Base-by-base conservation (phyloP, 441 rosid species). In the Euphorbia corollata region DNA sequence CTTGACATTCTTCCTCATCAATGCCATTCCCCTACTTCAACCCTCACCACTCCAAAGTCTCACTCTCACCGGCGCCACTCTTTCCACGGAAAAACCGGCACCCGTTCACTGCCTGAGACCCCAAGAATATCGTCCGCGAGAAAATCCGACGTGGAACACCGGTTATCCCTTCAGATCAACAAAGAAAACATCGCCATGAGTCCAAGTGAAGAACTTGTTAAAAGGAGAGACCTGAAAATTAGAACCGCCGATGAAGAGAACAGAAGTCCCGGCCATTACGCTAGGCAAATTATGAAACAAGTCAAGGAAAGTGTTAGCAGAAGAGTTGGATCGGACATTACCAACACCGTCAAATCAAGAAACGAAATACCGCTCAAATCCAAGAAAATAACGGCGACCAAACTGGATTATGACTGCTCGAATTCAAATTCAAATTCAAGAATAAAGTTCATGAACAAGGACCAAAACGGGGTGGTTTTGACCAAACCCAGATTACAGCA, bases 1-100 rank as follows among this genome's bases (percentile, higher is more conserved):
- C 96, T 93, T 34, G 99, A 93, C 54, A 83, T 85, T 74, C 89
- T 87, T 54, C 96, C 99, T 0, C 91, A 86, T 16, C 64, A 73
- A 12, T 65, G 68, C 68, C 61, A 36, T 32, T 74, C 79, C 62
- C 73, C 79, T 19, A 61, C 53, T 45, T 82, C 91, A 2, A 69
- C 83, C 16, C 80, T 73, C 2, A 77, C 63, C 22, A 64, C 80
- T 36, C 55, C 84, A 67, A 41, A 69, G 38, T 67, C 76, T 64
- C 9, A 45, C 8, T 36, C 41, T 36, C 41, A 36, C 69, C 56
- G 65, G 6, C 68, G 47, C 22, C 73, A 67, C 15, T 60, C 67
- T 41, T 70, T 56, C 63, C 84, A 59, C 51, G 74, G 64, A 61
- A 74, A 66, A 55, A 70, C 45, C 80, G 73, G 89, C 4, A 77